phyloP scores from a whole-genome alignment of 2,329 filamentous ascomycete genomes.

The Penicillium sp. region DNA sequence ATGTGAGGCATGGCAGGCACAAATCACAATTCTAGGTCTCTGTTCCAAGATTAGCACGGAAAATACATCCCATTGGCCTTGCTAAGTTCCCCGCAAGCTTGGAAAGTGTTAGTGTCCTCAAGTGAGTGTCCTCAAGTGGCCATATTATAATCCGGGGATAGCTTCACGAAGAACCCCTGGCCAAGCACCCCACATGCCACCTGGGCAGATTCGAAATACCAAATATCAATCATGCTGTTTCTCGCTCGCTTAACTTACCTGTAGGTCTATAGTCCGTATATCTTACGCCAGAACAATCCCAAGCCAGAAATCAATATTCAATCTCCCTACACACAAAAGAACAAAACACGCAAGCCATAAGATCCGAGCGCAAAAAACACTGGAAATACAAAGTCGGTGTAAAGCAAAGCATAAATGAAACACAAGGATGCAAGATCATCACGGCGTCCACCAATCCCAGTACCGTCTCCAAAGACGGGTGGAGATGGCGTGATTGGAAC shows the following conservation, averaged over 20 bases:
- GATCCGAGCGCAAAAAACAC: not conserved
- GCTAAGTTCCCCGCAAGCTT: not conserved
- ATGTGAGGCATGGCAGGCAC: no score
- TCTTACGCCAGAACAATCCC: not conserved
- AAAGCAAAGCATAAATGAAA: conserved; percentile 3
- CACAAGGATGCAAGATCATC: conserved; percentile 13
- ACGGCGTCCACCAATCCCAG: conserved; percentile 16
- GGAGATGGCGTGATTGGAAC: conserved; percentile 29
- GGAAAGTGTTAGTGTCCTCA: not conserved
- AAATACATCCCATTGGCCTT: not conserved
- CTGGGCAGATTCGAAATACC: not conserved
- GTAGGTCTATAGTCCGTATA: not conserved
- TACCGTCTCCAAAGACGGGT: not conserved
- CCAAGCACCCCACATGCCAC: no score
- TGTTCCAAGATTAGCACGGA: not conserved
- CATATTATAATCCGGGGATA: not conserved
- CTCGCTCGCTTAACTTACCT: not conserved
- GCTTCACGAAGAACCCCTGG: not conserved
- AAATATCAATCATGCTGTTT: no score
- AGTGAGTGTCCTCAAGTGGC: not conserved
- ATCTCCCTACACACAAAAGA: conserved; percentile 13
- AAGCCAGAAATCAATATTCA: not conserved
- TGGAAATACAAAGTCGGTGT: conserved; percentile 12
- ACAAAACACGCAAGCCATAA: not conserved
- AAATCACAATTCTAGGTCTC: no score